A percentile compares a stretch with the other conserved stretches of the same genome.
Evolutionary conservation across 2,329 filamentous ascomycete species (phyloP).

Genomic region (Fusarium duplospermum): DNA sequence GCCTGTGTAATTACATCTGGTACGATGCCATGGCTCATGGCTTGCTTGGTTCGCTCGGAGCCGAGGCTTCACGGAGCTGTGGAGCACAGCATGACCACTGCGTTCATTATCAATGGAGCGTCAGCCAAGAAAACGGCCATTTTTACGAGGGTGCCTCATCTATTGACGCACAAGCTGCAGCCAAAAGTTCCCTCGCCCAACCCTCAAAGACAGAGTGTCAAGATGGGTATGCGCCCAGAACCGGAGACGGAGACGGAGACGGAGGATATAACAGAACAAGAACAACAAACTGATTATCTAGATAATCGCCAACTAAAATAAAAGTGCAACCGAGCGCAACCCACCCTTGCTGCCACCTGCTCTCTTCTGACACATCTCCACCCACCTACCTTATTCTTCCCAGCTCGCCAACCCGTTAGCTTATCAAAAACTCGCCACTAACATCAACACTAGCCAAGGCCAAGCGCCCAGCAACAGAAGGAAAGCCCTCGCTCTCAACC

Average conservation of each 20-base stretch:
- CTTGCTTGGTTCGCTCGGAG: background rate
- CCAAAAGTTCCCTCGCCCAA: background rate
- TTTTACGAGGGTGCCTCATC: background rate
- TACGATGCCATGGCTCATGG: background rate
- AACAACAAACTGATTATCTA: conserved; percentile 17
- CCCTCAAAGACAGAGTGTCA: background rate
- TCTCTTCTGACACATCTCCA: background rate
- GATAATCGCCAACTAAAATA: conserved; percentile 17
- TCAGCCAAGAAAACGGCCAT: background rate
- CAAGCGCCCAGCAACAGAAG: background rate
- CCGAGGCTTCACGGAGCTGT: conserved; percentile 1
- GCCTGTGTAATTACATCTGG: background rate
- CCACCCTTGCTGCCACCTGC: background rate
- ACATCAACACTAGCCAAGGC: conserved; percentile 9
- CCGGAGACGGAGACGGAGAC: background rate
- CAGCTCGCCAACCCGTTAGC: background rate
- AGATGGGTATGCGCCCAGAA: background rate
- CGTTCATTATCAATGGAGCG: background rate
- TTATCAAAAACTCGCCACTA: conserved; percentile 24
- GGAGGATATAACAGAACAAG: background rate
- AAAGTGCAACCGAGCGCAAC: background rate
- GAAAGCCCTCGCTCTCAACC: conserved; percentile 6
- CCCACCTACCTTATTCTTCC: conserved; percentile 16
- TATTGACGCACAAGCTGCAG: background rate
- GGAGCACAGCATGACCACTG: background rate